A percentile compares a stretch with the other conserved stretches of the same genome.
phyloP scores from a whole-genome alignment of 768 basidiomycete genomes.

The Crucibulum laeve region DNA sequence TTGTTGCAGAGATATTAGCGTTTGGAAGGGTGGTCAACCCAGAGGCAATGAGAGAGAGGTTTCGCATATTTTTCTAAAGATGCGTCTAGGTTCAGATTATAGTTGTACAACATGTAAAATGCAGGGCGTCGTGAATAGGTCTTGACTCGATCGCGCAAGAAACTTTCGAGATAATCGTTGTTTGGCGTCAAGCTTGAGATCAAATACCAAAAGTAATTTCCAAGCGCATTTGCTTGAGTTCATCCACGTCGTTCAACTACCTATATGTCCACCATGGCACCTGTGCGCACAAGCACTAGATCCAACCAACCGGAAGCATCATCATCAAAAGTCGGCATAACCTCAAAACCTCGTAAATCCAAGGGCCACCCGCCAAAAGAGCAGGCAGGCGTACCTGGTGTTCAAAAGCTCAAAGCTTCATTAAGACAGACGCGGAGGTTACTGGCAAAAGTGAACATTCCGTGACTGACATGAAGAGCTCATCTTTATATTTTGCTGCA shows the following conservation, averaged over 20 bases:
- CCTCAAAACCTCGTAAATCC: constrained; percentile 20
- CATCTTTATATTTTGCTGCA: constrained; percentile 21
- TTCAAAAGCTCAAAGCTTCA: constrained; percentile 83
- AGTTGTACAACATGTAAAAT: not conserved
- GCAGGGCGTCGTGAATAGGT: not conserved
- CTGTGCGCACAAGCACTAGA: constrained; percentile 8
- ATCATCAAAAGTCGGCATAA: constrained; percentile 14
- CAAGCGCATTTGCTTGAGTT: not conserved
- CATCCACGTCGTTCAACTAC: not conserved
- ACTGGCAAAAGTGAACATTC: constrained; percentile 64
- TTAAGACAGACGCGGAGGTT: constrained; percentile 81
- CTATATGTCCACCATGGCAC: constrained; percentile 11
- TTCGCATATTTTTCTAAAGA: constrained; percentile 40
- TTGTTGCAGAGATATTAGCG: constrained; percentile 37
- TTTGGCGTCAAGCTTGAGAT: constrained; percentile 1
- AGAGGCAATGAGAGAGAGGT: constrained; percentile 42
- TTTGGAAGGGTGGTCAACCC: constrained; percentile 19
- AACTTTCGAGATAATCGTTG: not conserved
- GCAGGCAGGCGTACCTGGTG: constrained; percentile 46
- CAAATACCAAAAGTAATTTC: constrained; percentile 1
- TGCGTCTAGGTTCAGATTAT: not conserved
- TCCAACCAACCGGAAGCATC: constrained; percentile 15
- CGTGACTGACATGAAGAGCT: too few species aligned
- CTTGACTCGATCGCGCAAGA: constrained; percentile 1
- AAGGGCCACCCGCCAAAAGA: constrained; percentile 20